These are phyloP conservation scores for Hondaea fermentalgiana DNA, from an alignment of 108 stramenopile genomes.

Conservation along the genomic window DNA sequence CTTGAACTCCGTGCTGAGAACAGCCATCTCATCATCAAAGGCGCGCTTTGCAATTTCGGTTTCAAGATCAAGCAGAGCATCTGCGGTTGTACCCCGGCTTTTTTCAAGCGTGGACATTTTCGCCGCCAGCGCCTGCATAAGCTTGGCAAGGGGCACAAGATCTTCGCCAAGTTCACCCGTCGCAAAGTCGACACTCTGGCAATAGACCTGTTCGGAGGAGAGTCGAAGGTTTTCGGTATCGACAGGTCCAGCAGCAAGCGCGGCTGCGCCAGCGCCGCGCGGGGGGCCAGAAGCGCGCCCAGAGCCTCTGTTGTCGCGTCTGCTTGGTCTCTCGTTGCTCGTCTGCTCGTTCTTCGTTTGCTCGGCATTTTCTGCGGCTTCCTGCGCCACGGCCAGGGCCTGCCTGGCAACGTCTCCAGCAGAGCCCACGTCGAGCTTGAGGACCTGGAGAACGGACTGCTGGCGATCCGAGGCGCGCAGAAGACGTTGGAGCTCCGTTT, in stretches of 20 bases:
- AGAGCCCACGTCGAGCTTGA: not conserved
- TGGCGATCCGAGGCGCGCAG: not conserved
- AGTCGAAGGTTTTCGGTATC: not conserved
- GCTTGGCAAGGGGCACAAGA: not conserved
- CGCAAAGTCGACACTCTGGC: not conserved
- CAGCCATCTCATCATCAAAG: not conserved
- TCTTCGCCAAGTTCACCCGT: not conserved
- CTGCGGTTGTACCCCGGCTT: not conserved
- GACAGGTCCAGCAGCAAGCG: not conserved
- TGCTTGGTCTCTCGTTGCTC: not conserved
- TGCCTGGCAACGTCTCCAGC: not conserved
- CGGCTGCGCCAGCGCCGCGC: not conserved
- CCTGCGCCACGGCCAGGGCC: not conserved
- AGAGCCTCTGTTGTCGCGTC: not conserved
- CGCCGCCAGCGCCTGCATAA: not conserved
- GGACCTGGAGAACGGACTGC: not conserved
- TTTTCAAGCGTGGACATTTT: not conserved
- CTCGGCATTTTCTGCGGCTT: not conserved
- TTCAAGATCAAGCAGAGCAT: not conserved
- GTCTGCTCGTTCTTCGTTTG: no score
- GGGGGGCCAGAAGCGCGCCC: not conserved
- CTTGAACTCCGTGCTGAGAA: not conserved
- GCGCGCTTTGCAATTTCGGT: not conserved
- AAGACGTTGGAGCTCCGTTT: not conserved
- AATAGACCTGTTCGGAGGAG: not conserved